These are phyloP conservation scores for Russula earlei DNA, from an alignment of 768 basidiomycete species.

Conservation along the genomic window DNA sequence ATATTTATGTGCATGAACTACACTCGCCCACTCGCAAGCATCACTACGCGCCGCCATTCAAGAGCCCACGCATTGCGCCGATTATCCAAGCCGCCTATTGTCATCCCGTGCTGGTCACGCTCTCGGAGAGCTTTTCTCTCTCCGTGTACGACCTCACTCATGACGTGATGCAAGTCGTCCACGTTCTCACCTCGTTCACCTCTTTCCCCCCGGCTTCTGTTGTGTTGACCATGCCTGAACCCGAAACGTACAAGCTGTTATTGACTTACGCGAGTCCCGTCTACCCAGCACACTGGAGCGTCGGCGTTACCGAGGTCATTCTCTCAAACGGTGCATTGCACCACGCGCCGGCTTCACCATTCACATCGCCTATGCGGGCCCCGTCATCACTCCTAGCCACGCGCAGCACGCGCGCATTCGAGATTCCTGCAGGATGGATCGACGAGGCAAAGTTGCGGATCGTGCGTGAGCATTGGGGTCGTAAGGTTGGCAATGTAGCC, in stretches of 20 bases:
- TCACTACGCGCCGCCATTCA: constrained; percentile 38
- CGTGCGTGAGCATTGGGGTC: constrained; percentile 70
- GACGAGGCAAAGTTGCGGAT: constrained; percentile 50
- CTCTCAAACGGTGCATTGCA: constrained; percentile 33
- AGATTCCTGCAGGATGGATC: constrained; percentile 64
- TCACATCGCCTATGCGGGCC: constrained; percentile 29
- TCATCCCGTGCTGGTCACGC: constrained; percentile 65
- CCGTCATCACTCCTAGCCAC: constrained; percentile 38
- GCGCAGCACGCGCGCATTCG: constrained; percentile 59
- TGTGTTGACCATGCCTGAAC: constrained; percentile 58
- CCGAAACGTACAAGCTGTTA: constrained; percentile 58
- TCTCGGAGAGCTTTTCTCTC: constrained; percentile 58
- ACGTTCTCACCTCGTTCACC: constrained; percentile 67
- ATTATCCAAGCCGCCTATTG: constrained; percentile 65
- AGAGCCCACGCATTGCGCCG: constrained; percentile 33
- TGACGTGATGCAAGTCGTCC: constrained; percentile 42
- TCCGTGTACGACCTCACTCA: constrained; percentile 60
- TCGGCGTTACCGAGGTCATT: constrained; percentile 67
- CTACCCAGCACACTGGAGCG: constrained; percentile 74
- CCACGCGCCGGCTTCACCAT: background rate
- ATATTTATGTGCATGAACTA: constrained; percentile 51
- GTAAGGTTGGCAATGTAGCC: constrained; percentile 61
- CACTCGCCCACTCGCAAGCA: constrained; percentile 35
- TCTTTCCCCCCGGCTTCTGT: constrained; percentile 73
- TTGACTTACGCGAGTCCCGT: constrained; percentile 69